phyloP scores from a whole-genome alignment of 345 rosid genomes.

The Fremontodendron californicum region DNA sequence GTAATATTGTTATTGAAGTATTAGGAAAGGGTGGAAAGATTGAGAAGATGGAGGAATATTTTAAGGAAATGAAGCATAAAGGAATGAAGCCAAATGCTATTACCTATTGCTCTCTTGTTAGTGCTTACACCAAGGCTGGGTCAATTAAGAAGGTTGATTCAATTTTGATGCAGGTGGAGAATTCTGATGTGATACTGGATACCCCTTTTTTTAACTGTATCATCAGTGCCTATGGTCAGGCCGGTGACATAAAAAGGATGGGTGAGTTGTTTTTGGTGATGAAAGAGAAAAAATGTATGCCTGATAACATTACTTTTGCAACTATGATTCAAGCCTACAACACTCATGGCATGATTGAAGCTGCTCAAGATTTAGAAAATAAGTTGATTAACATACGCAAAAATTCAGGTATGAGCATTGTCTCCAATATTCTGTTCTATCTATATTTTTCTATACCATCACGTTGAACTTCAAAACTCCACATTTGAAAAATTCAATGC shows the following conservation, averaged over 20 bases:
- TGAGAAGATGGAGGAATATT: constrained; percentile 62
- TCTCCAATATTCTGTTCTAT: neutral
- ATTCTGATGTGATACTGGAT: constrained; percentile 72
- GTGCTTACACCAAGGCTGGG: constrained; percentile 62
- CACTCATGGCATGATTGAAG: constrained; percentile 59
- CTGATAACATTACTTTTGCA: constrained; percentile 63
- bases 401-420: constrained; percentile 30
- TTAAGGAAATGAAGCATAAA: constrained; percentile 63
- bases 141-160: constrained; percentile 58
- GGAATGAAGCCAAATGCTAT: constrained; percentile 79
- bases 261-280: constrained; percentile 49
- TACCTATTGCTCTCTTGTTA: constrained; percentile 72
- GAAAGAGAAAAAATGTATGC: constrained; percentile 65
- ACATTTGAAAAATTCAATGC: neutral
- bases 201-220: constrained; percentile 74
- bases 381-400: constrained; percentile 35
- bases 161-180: constrained; percentile 65
- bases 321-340: constrained; percentile 67
- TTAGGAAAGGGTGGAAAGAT: constrained; percentile 62
- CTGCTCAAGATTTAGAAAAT: constrained; percentile 50
- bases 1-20: constrained; percentile 59
- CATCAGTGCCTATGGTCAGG: constrained; percentile 71
- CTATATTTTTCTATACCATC: neutral
- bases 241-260: constrained; percentile 70
- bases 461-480: neutral